Percentiles rank a stretch among this genome's conserved stretches.
Evolutionary conservation across 306 rosid species (phyloP).

Genomic region (Cyamopsis tetragonoloba): DNA sequence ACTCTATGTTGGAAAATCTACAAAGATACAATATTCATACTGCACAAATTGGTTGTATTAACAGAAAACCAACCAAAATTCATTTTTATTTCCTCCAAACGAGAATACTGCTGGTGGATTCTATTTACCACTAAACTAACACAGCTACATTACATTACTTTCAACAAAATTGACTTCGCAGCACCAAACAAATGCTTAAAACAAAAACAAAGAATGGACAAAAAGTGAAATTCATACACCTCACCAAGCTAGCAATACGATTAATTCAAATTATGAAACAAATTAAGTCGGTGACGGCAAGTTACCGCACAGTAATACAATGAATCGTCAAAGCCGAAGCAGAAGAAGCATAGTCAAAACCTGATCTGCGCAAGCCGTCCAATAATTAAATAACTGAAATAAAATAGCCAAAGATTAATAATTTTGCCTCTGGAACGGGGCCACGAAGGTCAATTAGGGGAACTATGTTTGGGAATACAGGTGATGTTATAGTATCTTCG

Average conservation of each 20-base stretch:
- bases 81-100: neutral
- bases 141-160: neutral
- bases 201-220: neutral
- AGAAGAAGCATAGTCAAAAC: conserved; percentile 26
- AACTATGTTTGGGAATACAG: neutral
- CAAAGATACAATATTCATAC: neutral
- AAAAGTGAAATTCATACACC: neutral
- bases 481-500: neutral
- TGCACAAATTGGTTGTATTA: neutral
- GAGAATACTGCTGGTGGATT: neutral
- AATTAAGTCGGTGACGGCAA: neutral
- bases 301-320: conserved; percentile 17
- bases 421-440: neutral
- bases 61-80: conserved; percentile 4
- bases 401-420: neutral
- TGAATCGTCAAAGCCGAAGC: conserved; percentile 13
- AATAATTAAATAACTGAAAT: neutral
- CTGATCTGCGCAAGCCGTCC: conserved; percentile 21
- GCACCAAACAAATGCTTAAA: neutral
- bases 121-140: neutral
- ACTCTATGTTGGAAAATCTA: neutral
- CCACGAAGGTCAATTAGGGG: conserved; percentile 13
- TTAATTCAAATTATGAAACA: conserved; percentile 1
- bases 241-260: neutral
- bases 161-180: conserved; percentile 1